Base-by-base conservation (phyloP, 805 yeast genomes). In the Cyberlindnera petersonii region DNA sequence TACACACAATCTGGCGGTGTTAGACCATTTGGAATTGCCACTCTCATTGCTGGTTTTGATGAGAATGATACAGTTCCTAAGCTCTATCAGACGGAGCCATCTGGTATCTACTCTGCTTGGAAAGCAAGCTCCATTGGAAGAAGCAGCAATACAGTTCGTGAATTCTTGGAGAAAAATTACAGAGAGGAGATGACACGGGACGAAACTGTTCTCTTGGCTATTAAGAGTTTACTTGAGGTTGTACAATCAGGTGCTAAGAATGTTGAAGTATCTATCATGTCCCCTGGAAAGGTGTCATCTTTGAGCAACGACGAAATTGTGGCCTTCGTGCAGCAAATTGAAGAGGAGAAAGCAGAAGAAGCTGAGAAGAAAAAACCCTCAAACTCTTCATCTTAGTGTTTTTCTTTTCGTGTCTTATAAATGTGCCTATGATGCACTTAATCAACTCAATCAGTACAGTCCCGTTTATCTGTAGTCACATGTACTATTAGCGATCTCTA, bases 1-100 rank as follows among this genome's bases (percentile, higher is more conserved):
- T 93, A 91, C 66, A 93, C 98, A 6, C 98, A 93, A 65, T 81
- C 94, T 35, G 98, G 98, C 51, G 98, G 98, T 64, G 96, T 93
- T 19, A 78, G 98, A 64, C 98, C 98, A 16, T 93, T 93, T 61
- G 98, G 98, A 42, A 85, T 93, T 52, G 82, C 96, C 36, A 93
- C 97, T 21, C 70, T 93, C 55, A 85, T 93, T 60, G 96, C 95
- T 18, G 98, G 98, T 1, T 93, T 93, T 56, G 98, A 93, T 66
- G 81, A 82, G 39, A 81, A 82, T 56, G 96, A 87, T 64, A 65
- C 64, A 17, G 75, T 72, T 24, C 97, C 98, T 31, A 81, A 77
- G 60, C 74, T 93, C 49, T 93, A 82, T 66, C 94, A 86, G 63
- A 93, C 98, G 10, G 98, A 93, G 63, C 98, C 98, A 30, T 85